Percentiles rank a stretch among this genome's conserved stretches.
Conservation (phyloP, 441 rosid species). For the Iberis amara region DNA sequence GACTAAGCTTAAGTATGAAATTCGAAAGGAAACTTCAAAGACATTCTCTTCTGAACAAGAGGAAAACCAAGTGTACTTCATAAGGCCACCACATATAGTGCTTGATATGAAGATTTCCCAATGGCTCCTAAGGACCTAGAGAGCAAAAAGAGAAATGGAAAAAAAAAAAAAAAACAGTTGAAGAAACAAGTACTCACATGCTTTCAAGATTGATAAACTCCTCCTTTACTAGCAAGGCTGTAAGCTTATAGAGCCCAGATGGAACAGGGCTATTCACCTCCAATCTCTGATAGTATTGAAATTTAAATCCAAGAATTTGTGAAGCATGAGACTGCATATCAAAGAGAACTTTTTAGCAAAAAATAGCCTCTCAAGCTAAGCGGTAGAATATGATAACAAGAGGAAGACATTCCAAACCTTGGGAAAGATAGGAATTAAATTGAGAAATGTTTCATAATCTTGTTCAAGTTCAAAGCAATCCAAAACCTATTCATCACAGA, state of each 20-base stretch:
- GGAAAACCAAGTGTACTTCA: constrained; percentile 12
- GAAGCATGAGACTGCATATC: constrained; percentile 96
- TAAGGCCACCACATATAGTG: constrained; percentile 11
- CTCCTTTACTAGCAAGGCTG: constrained; percentile 92
- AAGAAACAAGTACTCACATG: constrained; percentile 56
- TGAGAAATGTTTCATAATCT: constrained; percentile 62
- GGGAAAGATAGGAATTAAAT: constrained; percentile 91
- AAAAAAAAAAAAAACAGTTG: not conserved
- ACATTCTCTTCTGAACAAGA: constrained; percentile 2
- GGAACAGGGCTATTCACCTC: constrained; percentile 87
- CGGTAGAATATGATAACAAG: constrained; percentile 11
- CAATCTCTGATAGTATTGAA: constrained; percentile 89
- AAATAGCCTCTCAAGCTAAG: constrained; percentile 11
- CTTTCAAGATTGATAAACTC: constrained; percentile 92
- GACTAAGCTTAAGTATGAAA: constrained; percentile 7
- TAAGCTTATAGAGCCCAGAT: constrained; percentile 83
- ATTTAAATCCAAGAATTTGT: constrained; percentile 99
- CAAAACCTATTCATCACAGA: constrained; percentile 57
- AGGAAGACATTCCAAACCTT: constrained; percentile 51
- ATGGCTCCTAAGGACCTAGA: constrained; percentile 6
- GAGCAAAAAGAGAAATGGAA: too few species aligned
- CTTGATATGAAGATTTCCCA: constrained; percentile 4
- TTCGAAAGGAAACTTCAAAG: constrained; percentile 12
- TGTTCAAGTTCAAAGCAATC: constrained; percentile 97
- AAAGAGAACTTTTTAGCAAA: constrained; percentile 23